Percentiles rank a stretch among this genome's conserved stretches.
Conservation (phyloP, 2,329 filamentous ascomycete genomes). For the Ophidiomyces ophidiicola region DNA sequence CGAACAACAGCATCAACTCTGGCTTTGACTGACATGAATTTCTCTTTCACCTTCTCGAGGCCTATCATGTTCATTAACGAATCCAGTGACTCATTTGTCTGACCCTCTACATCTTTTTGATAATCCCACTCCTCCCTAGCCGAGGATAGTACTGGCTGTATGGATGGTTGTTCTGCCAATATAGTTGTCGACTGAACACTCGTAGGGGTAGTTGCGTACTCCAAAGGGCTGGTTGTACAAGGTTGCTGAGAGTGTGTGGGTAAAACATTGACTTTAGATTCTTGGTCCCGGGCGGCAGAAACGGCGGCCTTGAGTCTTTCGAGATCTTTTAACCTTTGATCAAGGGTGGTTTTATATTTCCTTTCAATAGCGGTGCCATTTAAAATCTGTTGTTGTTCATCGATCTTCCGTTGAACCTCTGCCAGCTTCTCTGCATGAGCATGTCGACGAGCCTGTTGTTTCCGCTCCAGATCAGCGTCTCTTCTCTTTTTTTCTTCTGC, state of each 20-base stretch:
- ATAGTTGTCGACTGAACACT: background rate
- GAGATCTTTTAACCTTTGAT: background rate
- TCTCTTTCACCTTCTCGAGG: constrained; percentile 54
- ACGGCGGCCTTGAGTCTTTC: background rate
- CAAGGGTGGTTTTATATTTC: background rate
- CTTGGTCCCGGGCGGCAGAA: background rate
- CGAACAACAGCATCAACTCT: constrained; percentile 49
- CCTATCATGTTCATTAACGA: constrained; percentile 58
- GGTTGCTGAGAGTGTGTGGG: too few species aligned
- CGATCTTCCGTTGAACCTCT: background rate
- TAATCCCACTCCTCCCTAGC: constrained; percentile 48
- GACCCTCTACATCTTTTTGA: constrained; percentile 44
- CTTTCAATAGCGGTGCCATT: background rate
- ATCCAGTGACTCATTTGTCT: constrained; percentile 46
- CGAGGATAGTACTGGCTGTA: too few species aligned
- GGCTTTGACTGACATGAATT: constrained; percentile 51
- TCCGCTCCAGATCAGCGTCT: background rate
- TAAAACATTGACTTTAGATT: too few species aligned
- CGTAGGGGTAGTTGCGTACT: background rate
- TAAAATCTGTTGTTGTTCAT: background rate
- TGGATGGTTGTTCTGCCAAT: too few species aligned
- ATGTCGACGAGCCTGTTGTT: background rate
- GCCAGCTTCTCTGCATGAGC: background rate
- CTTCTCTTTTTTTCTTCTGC: background rate
- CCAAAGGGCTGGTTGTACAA: background rate